Base-by-base conservation (phyloP, 192 early-diverging fungal genomes). In the Coemansia sp. region DNA sequence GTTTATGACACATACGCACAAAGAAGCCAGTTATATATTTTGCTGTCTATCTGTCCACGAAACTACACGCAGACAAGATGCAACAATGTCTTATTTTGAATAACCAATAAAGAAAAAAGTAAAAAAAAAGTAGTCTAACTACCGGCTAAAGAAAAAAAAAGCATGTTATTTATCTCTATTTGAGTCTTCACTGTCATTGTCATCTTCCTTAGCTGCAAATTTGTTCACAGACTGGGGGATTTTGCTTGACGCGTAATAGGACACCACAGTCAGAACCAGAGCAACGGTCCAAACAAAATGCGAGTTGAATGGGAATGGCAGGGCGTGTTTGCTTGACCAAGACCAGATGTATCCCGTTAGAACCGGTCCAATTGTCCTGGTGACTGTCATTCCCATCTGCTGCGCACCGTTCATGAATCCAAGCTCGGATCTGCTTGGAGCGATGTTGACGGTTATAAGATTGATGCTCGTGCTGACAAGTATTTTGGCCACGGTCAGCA, bases 361-460 rank as follows among this genome's bases (percentile, higher is more conserved):
- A 10, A 77, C 37, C 9, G 80, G 80, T 0, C 71, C 75, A 18
- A 69, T 7, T 8, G 77, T 58, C 1, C 72, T 50, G 0, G 70
- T 77, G 6, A 18, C 10, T 7, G 69, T 69, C 59, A 75, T 56
- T 1, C 67, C 69, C 21, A 83, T 47, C 56, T 81, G 79, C 64
- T 81, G 79, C 0, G 50, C 18, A 18, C 79, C 70, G 37, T 72
- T 81, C 74, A 81, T 75, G 18, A 69, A 50, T 0, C 79, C 79
- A 9, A 81, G 73, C 9, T 71, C 72, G 0, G 78, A 13, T 37
- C 23, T 65, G 16, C 62, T 60, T 1, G 78, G 73, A 9, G 78
- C 78, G 16, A 81, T 21, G 26, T 81, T 82, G 16, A 49, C 75
- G 2, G 71, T 70, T 19, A 82, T 40, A 49, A 83, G 47, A 38